phyloP scores from a whole-genome alignment of 805 yeast species.

The Lipomyces spencermartinsiae region DNA sequence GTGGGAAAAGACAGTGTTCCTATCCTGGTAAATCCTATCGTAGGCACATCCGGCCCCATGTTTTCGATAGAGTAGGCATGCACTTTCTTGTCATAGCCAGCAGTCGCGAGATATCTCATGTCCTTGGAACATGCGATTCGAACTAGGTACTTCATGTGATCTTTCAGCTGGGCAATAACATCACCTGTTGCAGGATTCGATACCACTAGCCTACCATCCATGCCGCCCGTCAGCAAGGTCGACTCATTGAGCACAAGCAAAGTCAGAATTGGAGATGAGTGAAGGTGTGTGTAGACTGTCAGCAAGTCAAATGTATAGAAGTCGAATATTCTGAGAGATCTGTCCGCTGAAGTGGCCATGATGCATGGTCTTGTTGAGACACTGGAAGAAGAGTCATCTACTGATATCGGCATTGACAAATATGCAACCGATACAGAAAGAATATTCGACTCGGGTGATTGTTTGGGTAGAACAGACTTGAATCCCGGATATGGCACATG shows the following conservation, averaged over 20 bases:
- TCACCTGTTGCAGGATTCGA: constrained; percentile 35
- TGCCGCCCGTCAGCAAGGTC: constrained; percentile 54
- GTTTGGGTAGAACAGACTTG: constrained; percentile 29
- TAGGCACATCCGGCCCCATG: not conserved
- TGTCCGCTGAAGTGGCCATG: constrained; percentile 34
- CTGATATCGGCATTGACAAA: constrained; percentile 22
- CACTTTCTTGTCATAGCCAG: constrained; percentile 42
- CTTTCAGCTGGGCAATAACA: constrained; percentile 40
- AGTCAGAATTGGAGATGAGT: constrained; percentile 35
- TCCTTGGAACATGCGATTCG: constrained; percentile 46
- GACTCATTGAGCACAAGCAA: constrained; percentile 40
- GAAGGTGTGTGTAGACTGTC: constrained; percentile 26
- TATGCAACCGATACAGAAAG: constrained; percentile 35
- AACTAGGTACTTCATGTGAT: constrained; percentile 52
- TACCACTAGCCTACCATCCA: constrained; percentile 56
- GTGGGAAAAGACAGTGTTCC: constrained; percentile 34
- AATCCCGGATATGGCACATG: constrained; percentile 30
- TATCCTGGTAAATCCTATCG: constrained; percentile 6
- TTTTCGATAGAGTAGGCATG: constrained; percentile 27
- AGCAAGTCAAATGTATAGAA: constrained; percentile 33
- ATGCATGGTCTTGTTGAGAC: constrained; percentile 30
- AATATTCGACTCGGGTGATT: constrained; percentile 32
- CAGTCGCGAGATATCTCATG: constrained; percentile 50
- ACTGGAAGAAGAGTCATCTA: constrained; percentile 25
- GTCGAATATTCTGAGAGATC: constrained; percentile 35